Conservation (phyloP, 371 early-diverging fungal genomes). For the Rhizomucor pusillus region DNA sequence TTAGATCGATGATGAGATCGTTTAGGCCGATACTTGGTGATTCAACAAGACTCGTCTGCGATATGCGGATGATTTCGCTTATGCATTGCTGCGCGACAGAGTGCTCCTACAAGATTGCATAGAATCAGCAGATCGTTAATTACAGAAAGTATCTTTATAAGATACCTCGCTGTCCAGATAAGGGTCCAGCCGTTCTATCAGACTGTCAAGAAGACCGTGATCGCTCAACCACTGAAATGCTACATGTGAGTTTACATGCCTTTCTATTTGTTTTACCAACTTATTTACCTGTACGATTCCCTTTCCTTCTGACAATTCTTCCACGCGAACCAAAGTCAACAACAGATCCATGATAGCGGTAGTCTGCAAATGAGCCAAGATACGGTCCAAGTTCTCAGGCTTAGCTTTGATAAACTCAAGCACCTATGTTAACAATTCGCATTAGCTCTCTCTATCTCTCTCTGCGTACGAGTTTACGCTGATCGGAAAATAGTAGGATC, state of each 20-base stretch:
- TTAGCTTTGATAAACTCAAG: slow-evolving; percentile 68
- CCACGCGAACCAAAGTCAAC: slow-evolving; percentile 87
- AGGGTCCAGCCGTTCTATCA: slow-evolving; percentile 82
- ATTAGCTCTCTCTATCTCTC: no score
- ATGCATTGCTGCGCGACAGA: slow-evolving; percentile 87
- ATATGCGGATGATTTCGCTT: slow-evolving; percentile 88
- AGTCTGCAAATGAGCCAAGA: slow-evolving; percentile 80
- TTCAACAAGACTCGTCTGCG: slow-evolving; percentile 69
- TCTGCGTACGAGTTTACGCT: no score
- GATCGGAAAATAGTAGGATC: neutral
- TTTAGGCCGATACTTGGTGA: slow-evolving; percentile 71
- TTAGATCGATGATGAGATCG: slow-evolving; percentile 75
- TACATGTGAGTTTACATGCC: neutral
- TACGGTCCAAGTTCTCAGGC: slow-evolving; percentile 49
- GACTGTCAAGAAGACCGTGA: slow-evolving; percentile 69
- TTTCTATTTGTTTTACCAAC: neutral
- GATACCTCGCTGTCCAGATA: slow-evolving; percentile 66
- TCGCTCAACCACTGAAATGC: slow-evolving; percentile 76
- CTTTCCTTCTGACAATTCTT: slow-evolving; percentile 83
- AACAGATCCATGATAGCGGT: slow-evolving; percentile 89
- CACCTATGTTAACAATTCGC: slow-evolving; percentile 33
- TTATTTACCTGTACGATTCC: slow-evolving; percentile 69
- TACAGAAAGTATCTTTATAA: neutral
- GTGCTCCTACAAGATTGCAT: slow-evolving; percentile 59
- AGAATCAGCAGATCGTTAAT: neutral